Evolutionary conservation across 1,284 basidiomycete species (phyloP).

Genomic region (Xerocomus nothofagi): DNA sequence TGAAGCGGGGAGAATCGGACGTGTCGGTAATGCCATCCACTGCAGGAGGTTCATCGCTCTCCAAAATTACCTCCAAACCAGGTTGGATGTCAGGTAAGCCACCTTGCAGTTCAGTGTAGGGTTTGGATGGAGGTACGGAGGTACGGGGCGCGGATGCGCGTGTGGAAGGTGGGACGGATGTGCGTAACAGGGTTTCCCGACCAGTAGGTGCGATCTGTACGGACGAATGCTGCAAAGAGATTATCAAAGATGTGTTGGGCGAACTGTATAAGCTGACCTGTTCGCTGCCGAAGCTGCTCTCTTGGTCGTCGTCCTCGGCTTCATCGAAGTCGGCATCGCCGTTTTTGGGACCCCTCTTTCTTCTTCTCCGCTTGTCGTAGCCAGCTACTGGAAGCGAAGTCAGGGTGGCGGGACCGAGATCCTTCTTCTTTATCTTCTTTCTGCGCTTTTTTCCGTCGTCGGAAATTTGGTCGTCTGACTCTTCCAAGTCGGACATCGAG

Average conservation of each 20-base stretch:
- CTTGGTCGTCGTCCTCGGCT: conserved; percentile 33
- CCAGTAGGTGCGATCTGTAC: conserved; percentile 19
- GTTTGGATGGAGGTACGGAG: conserved; percentile 38
- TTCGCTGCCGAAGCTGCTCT: conserved; percentile 37
- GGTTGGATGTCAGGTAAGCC: conserved; percentile 47
- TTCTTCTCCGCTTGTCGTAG: conserved; percentile 55
- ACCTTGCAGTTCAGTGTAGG: conserved; percentile 31
- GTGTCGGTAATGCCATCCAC: conserved; percentile 33
- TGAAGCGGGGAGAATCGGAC: conserved; percentile 24
- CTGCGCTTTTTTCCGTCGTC: conserved; percentile 55
- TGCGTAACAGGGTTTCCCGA: conserved; percentile 25
- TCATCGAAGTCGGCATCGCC: conserved; percentile 32
- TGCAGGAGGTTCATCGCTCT: conserved; percentile 50
- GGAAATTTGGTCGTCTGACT: conserved; percentile 57
- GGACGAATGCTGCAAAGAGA: conserved; percentile 34
- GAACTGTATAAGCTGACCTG: conserved; percentile 26
- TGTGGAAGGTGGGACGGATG: conserved; percentile 25
- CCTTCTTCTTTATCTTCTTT: conserved; percentile 57
- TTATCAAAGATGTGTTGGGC: conserved; percentile 3
- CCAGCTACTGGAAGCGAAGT: conserved; percentile 65
- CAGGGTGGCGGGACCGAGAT: conserved; percentile 52
- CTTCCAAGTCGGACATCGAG: conserved; percentile 56
- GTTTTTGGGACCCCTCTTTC: conserved; percentile 40
- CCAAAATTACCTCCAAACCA: conserved; percentile 58
- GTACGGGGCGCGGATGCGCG: conserved; percentile 35